Evolutionary conservation across 495 filamentous ascomycete species (phyloP), one percentile per base, ranked within the genome.

Genomic region (Hyaloscypha hepaticicola): DNA sequence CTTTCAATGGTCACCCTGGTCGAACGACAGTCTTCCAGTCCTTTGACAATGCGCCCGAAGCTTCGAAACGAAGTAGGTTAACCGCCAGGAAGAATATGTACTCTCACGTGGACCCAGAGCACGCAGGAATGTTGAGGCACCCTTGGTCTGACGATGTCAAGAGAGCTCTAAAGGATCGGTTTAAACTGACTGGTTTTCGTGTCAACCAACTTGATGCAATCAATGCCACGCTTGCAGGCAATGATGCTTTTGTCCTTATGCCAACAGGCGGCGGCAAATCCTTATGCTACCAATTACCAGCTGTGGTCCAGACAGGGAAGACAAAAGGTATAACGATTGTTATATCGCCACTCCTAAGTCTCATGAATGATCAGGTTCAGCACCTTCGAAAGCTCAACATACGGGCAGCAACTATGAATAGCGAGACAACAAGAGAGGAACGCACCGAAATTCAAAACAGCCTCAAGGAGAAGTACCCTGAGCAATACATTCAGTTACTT

Each of bases 211-310:
- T 98, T 9, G 90, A 97, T 74, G 95, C 95, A 7, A 95, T 99
- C 74, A 96, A 98, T 75, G 89, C 93, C 8, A 97, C 95, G 0
- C 78, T 99, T 41, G 79, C 77, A 33, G 94, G 93, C 0, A 88
- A 94, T 68, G 93, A 98, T 75, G 87, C 88, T 0, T 98, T 99
- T 72, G 89, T 98, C 16, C 76, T 98, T 26, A 98, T 99, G 95
- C 96, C 95, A 28, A 99, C 95, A 3, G 95, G 96, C 49, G 96
- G 95, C 57, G 95, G 95, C 19, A 99, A 99, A 72, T 97, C 92
- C 14, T 80, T 99, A 11, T 98, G 96, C 74, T 99, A 98, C 73
- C 95, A 99, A 70, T 78, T 99, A 19, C 96, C 95, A 8, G 90
- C 96, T 26, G 80, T 97, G 26, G 80, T 98, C n/a, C 82, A 76